Base-by-base conservation (phyloP, 2,329 filamentous ascomycete genomes). In the Pseudogymnoascus sp. region DNA sequence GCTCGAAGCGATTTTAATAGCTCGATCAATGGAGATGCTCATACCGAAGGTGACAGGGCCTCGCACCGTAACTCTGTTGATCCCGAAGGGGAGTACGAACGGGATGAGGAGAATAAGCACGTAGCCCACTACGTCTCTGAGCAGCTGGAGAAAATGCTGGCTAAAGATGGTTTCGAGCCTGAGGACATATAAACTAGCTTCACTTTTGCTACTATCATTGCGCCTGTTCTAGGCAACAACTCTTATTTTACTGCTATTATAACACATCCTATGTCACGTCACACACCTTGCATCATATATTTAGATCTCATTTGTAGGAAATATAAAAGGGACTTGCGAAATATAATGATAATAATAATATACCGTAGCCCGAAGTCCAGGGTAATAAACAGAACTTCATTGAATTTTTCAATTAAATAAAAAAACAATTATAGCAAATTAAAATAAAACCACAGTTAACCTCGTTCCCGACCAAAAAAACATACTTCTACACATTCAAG, bases 101-200 rank as follows among this genome's bases (percentile, higher is more conserved):
- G 77, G 26, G 71, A 70, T 33, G 79, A 84, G 68, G 83, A 83
- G 0, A 81, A 90, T 67, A 77, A 81, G 60, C 88, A 94, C 65
- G 82, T 95, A 69, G 85, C 89, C 62, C 81, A 83, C 65, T 96
- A 95, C 71, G 88, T 96, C 60, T 84, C 82, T 28, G 87, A 91
- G 64, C 88, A 96, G 74, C 77, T 96, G 61, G 80, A 86, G 71
- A 79, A 85, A 60, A 85, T 94, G 68, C 84, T 81, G 70, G 84
- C 80, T 62, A 75, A 74, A 41, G 70, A 73, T 45, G 68, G 65
- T 56, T 63, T 62, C 3, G 66, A 67, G 37, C 45, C 45, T 33
- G 45, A 52, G 9, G 45, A 52, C 15, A 52, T 52, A 9, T 52
- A 3, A 52, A n/a, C 19, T 52, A 19, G 10, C 26, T 30, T n/a